These are phyloP conservation scores for Chytriomyces sp. DNA, from an alignment of 192 early-diverging fungal genomes.

Conservation along the genomic window DNA sequence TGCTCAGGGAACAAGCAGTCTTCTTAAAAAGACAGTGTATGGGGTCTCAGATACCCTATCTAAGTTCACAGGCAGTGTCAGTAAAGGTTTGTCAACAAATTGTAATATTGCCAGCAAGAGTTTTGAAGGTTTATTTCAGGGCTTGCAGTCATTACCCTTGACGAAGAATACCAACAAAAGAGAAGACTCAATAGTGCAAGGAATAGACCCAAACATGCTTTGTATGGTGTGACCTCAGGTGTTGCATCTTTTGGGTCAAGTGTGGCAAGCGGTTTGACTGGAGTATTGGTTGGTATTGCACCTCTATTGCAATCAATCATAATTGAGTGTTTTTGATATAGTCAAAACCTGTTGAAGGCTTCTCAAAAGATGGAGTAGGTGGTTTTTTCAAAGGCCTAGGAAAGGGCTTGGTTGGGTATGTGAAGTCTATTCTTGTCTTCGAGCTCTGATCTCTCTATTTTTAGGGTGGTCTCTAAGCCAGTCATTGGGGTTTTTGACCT, in stretches of 20 bases:
- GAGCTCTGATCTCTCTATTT: background rate
- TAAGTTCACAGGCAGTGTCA: conserved; percentile 93
- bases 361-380: conserved; percentile 81
- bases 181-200: conserved; percentile 76
- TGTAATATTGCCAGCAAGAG: background rate
- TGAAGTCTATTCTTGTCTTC: background rate
- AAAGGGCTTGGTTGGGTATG: conserved; percentile 87
- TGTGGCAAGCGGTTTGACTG: conserved; percentile 83
- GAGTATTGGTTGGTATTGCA: conserved; percentile 69
- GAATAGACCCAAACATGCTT: conserved; percentile 88
- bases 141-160: conserved; percentile 91
- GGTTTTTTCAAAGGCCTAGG: conserved; percentile 96
- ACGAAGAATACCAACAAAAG: conserved; percentile 83
- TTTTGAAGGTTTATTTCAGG: conserved; percentile 34
- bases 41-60: conserved; percentile 93
- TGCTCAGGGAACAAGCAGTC: conserved; percentile 65
- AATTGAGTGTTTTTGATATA: conserved; percentile 13
- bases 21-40: conserved; percentile 93
- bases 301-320: background rate
- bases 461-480: conserved; percentile 88
- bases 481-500: conserved; percentile 94
- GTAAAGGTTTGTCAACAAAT: conserved; percentile 67
- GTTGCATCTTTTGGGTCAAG: conserved; percentile 81
- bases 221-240: conserved; percentile 85
- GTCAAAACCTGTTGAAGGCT: conserved; percentile 83